These are phyloP conservation scores for Strigomonas galati DNA, from an alignment of 208 protist species.

Conservation along the genomic window DNA sequence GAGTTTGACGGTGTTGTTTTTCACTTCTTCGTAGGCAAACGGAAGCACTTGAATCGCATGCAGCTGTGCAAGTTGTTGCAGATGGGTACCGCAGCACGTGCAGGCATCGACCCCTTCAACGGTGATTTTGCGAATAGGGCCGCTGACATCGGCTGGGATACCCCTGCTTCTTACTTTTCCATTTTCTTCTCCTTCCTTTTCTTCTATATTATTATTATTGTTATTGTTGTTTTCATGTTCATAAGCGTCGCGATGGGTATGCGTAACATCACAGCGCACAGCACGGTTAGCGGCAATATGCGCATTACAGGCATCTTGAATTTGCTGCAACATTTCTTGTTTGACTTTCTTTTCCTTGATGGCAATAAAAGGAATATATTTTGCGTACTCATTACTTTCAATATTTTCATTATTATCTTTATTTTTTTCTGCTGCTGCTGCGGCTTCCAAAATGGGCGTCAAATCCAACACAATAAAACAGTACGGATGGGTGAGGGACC, in stretches of 20 bases:
- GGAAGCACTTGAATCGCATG: conserved; percentile 66
- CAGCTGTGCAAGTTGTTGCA: conserved; percentile 60
- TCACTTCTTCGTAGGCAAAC: conserved; percentile 54
- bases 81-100: conserved; percentile 89
- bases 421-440: not conserved
- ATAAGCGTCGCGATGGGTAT: conserved; percentile 38
- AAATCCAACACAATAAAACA: conserved; percentile 74
- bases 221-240: conserved; percentile 5
- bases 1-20: conserved; percentile 70
- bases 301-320: conserved; percentile 65
- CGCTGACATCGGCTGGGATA: conserved; percentile 73
- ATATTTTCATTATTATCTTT: too few species aligned
- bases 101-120: conserved; percentile 67
- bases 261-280: conserved; percentile 52
- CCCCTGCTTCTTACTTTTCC: conserved; percentile 41
- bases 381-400: not conserved
- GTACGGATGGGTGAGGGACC: conserved; percentile 68
- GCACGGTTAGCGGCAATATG: conserved; percentile 40
- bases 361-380: not conserved
- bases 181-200: conserved; percentile 10
- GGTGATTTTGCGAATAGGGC: conserved; percentile 76
- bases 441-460: conserved; percentile 21
- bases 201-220: not conserved
- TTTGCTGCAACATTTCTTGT: conserved; percentile 36
- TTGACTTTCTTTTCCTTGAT: conserved; percentile 54